Conservation (phyloP, 1,139 yeast species). For the Saccharomyces hybrid region DNA sequence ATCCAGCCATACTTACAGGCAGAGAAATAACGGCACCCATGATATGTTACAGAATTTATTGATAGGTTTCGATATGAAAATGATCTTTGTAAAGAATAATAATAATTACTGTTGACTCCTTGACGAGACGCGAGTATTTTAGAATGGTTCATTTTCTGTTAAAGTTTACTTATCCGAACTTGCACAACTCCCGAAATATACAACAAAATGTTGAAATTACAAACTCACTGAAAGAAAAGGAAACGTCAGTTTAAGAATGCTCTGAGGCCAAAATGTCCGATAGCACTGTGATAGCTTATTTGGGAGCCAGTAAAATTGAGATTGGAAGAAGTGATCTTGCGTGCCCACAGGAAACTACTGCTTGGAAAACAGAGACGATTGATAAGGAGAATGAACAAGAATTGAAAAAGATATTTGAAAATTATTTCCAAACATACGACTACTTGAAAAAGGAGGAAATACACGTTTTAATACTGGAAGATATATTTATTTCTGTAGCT, state of each 20-base stretch:
- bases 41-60: neutral
- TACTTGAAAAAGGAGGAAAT: neutral
- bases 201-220: neutral
- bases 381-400: neutral
- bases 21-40: conserved; percentile 87
- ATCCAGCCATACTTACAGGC: conserved; percentile 52
- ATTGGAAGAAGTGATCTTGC: neutral
- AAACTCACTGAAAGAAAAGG: too few relatives aligned
- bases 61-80: neutral
- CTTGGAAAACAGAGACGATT: neutral
- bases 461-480: conserved; percentile 1
- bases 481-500: neutral
- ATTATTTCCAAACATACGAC: neutral
- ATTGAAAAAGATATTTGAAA: neutral
- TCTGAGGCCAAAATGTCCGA: neutral
- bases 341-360: neutral
- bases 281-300: neutral
- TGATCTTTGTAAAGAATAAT: too few relatives aligned
- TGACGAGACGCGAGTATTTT: too few relatives aligned
- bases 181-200: neutral
- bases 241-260: neutral
- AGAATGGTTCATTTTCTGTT: neutral
- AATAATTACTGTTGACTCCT: neutral
- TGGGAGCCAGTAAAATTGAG: neutral
- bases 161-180: neutral